Evolutionary conservation across 352 stramenopile species (phyloP).

Genomic region (Aphanomyces cochlioides): DNA sequence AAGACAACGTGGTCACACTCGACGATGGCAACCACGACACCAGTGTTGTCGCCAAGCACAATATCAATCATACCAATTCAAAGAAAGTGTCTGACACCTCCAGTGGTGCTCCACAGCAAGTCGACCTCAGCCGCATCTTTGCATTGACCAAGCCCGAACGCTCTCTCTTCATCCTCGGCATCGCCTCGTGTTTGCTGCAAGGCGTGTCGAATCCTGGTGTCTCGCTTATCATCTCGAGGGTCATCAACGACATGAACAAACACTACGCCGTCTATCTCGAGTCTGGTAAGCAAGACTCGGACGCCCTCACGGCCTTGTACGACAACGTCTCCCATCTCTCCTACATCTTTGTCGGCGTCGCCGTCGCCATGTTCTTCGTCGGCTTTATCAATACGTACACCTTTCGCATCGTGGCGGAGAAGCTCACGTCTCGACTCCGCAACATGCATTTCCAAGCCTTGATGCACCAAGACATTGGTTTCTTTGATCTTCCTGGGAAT

Average conservation of each 20-base stretch:
- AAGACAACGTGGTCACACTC: too few species aligned
- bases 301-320: slow-evolving; percentile 35
- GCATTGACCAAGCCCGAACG: slow-evolving; percentile 23
- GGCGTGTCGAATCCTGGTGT: too few species aligned
- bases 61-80: background rate
- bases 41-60: background rate
- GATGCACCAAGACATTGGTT: slow-evolving; percentile 48
- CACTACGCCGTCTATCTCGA: slow-evolving; percentile 37
- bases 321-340: slow-evolving; percentile 40
- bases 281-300: slow-evolving; percentile 15
- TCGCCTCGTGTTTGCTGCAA: too few species aligned
- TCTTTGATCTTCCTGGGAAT: slow-evolving; percentile 38
- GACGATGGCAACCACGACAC: too few species aligned
- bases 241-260: slow-evolving; percentile 38
- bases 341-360: slow-evolving; percentile 40
- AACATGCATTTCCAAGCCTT: slow-evolving; percentile 49
- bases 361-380: slow-evolving; percentile 34
- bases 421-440: slow-evolving; percentile 45
- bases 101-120: too few species aligned
- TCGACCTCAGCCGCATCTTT: too few species aligned
- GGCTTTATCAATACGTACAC: slow-evolving; percentile 39
- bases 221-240: slow-evolving; percentile 23
- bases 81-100: background rate
- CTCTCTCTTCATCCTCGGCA: background rate
- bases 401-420: slow-evolving; percentile 51